Base-by-base conservation (phyloP, 2,329 filamentous ascomycete species). In the Calonectria crousiana region DNA sequence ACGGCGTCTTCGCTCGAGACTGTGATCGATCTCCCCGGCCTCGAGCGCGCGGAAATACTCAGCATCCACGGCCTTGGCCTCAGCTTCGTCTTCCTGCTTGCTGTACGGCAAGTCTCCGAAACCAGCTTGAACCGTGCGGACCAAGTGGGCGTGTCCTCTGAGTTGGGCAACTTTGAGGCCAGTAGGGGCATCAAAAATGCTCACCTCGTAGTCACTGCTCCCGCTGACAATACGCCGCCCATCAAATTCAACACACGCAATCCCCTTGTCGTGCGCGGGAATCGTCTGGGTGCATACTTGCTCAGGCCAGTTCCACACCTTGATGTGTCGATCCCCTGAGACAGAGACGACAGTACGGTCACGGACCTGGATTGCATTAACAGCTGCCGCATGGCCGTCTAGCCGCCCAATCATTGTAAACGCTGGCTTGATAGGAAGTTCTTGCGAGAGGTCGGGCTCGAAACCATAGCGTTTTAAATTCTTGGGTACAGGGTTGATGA, bases 231-330 rank as follows among this genome's bases (percentile, higher is more conserved):
- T 97, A 26, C 97, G 92, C 66, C 95, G 92, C 32, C 95, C 95
- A 82, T 99, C 97, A 82, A 97, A 98, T 84, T 99, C 96, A 20
- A 99, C 96, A 83, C 97, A 99, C 3, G 97, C 97, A 79, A 99
- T 98, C 38, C 97, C 97, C 83, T 99, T 99, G 76, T 92, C 92
- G 81, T 99, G 97, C 2, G 96, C 97, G 49, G 94, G 89, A 41
- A 98, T 92, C 0, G 95, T 98, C 79, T 94, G 92, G 56, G 90
- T 89, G 83, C 95, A 96, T 53, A 90, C 87, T 72, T 95, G 94
- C 10, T 92, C 94, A 23, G 93, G 93, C 87, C 98, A 95, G 83
- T 97, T 93, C 97, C 97, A 99, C 26, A 98, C 90, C 84, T 98
- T 98, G 85, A 99, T 96, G 76, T 94, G 92, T 47, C 97, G 93